Percentiles rank a stretch among this genome's conserved stretches.
Conservation (phyloP, 768 basidiomycete genomes). For the Amanita exitialis region DNA sequence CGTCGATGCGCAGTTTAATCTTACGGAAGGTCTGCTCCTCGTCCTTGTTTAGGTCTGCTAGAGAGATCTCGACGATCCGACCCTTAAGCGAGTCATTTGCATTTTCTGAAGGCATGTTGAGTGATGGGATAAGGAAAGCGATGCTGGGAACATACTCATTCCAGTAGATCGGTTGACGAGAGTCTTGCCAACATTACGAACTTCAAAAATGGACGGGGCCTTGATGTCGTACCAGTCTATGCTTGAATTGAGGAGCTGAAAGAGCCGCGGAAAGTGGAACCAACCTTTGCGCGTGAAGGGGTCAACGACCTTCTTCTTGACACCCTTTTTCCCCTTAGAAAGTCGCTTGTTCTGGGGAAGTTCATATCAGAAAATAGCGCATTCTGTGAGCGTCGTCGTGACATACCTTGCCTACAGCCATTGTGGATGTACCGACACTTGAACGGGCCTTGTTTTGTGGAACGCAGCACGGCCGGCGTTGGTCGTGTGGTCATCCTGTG, state of each 20-base stretch:
- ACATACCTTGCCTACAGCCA: slow-evolving; percentile 87
- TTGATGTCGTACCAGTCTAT: slow-evolving; percentile 99
- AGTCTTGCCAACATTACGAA: slow-evolving; percentile 95
- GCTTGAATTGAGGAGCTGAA: slow-evolving; percentile 5
- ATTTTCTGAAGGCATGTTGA: slow-evolving; percentile 55
- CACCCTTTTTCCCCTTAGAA: slow-evolving; percentile 96
- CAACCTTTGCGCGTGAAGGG: slow-evolving; percentile 98
- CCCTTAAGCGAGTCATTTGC: slow-evolving; percentile 98
- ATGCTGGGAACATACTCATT: slow-evolving; percentile 61
- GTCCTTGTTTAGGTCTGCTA: slow-evolving; percentile 98
- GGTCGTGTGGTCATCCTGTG: slow-evolving; percentile 26
- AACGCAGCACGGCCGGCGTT: slow-evolving; percentile 16
- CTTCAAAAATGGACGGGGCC: slow-evolving; percentile 96
- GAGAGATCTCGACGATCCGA: slow-evolving; percentile 91
- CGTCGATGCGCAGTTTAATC: slow-evolving; percentile 96
- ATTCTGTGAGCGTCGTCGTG: not conserved
- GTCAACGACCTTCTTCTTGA: slow-evolving; percentile 99
- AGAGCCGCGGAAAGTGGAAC: slow-evolving; percentile 9
- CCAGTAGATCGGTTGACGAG: slow-evolving; percentile 97
- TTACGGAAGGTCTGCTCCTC: slow-evolving; percentile 99
- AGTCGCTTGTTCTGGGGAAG: slow-evolving; percentile 83
- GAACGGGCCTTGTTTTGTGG: slow-evolving; percentile 37
- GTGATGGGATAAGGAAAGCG: not conserved
- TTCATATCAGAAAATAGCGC: not conserved
- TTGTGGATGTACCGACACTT: slow-evolving; percentile 39